phyloP scores from a whole-genome alignment of 176 grass and related monocot species.

The Thinopyrum elongatum region DNA sequence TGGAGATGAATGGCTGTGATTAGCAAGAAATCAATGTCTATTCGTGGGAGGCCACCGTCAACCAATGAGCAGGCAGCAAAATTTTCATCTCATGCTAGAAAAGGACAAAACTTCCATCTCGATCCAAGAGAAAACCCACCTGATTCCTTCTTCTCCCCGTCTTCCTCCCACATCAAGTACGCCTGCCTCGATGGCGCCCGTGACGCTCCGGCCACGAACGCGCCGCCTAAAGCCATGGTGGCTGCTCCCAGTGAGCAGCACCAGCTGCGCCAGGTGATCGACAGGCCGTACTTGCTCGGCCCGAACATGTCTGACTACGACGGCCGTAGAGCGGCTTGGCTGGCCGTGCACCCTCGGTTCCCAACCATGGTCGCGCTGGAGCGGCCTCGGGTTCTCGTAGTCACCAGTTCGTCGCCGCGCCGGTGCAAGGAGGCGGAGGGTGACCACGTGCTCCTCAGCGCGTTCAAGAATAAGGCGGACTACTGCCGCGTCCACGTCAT shows the following conservation, averaged over 20 bases:
- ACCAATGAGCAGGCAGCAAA: no score
- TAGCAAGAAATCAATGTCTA: no score
- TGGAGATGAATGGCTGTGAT: no score
- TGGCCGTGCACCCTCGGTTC: conserved; percentile 44
- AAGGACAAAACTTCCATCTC: no score
- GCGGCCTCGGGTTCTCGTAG: conserved; percentile 65
- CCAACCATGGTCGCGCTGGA: conserved; percentile 34
- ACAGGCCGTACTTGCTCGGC: conserved; percentile 54
- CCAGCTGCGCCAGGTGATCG: conserved; percentile 45
- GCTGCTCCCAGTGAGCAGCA: background rate
- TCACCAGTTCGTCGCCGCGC: conserved; percentile 73
- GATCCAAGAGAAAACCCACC: no score
- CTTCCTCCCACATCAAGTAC: no score
- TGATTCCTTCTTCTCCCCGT: no score
- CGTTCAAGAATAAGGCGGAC: conserved; percentile 91
- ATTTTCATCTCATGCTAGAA: no score
- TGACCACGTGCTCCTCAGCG: conserved; percentile 72
- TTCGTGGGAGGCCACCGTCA: no score
- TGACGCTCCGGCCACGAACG: no score
- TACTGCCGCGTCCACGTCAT: conserved; percentile 88
- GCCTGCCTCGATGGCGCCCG: no score
- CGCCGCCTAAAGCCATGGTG: background rate
- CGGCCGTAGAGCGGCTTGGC: conserved; percentile 49
- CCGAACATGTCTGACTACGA: no score
- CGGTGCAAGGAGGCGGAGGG: conserved; percentile 53